Evolutionary conservation across 2,329 filamentous ascomycete genomes (phyloP), one percentile per base, ranked within the genome.

Genomic region (Neofusicoccum kwambonambiense): DNA sequence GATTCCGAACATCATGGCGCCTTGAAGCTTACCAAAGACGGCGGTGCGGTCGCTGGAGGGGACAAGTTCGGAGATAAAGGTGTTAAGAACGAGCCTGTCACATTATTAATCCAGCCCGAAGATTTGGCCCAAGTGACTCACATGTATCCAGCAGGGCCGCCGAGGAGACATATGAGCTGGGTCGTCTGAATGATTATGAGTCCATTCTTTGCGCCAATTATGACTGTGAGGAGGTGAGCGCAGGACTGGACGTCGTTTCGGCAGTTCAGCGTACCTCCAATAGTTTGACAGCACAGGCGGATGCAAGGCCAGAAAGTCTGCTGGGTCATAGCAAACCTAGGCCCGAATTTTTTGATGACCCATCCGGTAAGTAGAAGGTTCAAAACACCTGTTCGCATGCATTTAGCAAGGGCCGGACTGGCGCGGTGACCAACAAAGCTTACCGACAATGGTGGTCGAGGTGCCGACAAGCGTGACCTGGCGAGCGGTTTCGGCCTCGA

Each of bases 341-440:
- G 84, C 0, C 89, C 89, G 68, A 88, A 83, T 6, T 79, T 81
- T 74, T 91, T 91, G 70, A 90, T 89, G 4, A 83, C 82, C 82
- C 87, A 89, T 34, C 86, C 87, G 1, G 88, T 85, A 12, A 91
- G 77, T 69, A 92, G 89, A 1, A 92, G 79, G 69, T 91, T 90
- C 39, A 87, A 72, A 0, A 87, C 85, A n/a, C 54, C 52, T 57
- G 7, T 2, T 27, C 4, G 17, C 13, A 9, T 7, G 15, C 12
- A 13, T 13, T n/a, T 13, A 11, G 22, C 4, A 6, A 45, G 13
- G 17, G 22, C 22, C 22, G 22, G n/a, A 6, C 19, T 4, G 27
- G 4, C 6, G 27, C 27, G 27, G 27, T 31, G 4, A 31, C 6
- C 27, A 31, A 31, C 27, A 31, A 31, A 27, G 2, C 52, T 31